Conservation (phyloP, 73 alveolate genomes). For the Blepharisma stoltei region DNA sequence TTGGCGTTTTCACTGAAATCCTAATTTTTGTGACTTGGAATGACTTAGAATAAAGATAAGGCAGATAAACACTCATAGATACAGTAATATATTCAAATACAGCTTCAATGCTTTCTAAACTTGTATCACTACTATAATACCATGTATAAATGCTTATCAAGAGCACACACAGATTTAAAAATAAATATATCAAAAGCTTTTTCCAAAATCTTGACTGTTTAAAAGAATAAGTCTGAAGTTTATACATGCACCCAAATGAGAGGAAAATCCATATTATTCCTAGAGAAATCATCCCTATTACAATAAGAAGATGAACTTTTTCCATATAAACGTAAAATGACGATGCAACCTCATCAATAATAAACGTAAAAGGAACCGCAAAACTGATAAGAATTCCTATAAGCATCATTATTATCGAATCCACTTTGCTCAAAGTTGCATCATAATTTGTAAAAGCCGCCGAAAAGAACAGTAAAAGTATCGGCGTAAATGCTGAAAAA, state of each 20-base stretch:
- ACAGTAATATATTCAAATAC: too few relatives aligned
- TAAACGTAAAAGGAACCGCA: background rate
- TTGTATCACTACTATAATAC: too few relatives aligned
- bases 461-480: background rate
- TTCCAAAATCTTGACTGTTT: too few relatives aligned
- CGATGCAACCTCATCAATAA: constrained; percentile 1
- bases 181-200: too few relatives aligned
- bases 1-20: too few relatives aligned
- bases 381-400: background rate
- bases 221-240: background rate
- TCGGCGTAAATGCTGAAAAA: background rate
- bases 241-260: background rate
- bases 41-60: too few relatives aligned
- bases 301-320: background rate
- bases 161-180: too few relatives aligned
- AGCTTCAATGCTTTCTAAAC: too few relatives aligned
- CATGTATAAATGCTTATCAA: too few relatives aligned
- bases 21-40: too few relatives aligned
- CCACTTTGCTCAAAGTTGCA: too few relatives aligned
- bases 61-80: too few relatives aligned
- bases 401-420: background rate
- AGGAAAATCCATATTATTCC: background rate
- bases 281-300: background rate
- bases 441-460: background rate
- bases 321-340: background rate